Conservation (phyloP, 2,329 filamentous ascomycete species). For the Metarhizium sp. region DNA sequence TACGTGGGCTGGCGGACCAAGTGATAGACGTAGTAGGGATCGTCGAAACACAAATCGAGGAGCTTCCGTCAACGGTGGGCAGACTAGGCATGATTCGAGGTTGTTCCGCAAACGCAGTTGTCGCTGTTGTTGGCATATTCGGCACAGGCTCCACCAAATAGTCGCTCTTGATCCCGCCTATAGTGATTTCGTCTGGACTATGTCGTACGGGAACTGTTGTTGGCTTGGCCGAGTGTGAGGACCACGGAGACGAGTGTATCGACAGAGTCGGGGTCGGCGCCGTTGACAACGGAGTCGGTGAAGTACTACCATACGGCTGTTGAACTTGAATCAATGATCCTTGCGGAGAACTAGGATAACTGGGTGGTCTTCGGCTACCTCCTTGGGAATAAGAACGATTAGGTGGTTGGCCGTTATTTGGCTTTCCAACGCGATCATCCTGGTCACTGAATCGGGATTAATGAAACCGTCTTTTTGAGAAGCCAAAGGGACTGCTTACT, state of each 20-base stretch:
- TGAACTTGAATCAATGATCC: conserved; percentile 7
- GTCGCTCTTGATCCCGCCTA: conserved; percentile 11
- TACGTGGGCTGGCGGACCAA: conserved; percentile 29
- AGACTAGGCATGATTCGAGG: conserved; percentile 15
- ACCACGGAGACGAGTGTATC: conserved; percentile 15
- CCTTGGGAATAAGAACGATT: conserved; percentile 2
- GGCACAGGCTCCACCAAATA: conserved; percentile 14
- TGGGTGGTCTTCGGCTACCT: conserved; percentile 9
- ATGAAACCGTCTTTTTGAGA: neutral
- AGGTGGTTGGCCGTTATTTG: neutral
- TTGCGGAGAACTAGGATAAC: conserved; percentile 11
- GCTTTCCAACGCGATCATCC: conserved; percentile 9
- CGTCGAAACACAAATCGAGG: conserved; percentile 13
- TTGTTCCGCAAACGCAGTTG: conserved; percentile 12
- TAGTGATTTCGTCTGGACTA: conserved; percentile 11
- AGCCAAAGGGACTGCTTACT: conserved; percentile 18
- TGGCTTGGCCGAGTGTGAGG: conserved; percentile 4
- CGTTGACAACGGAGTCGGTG: conserved; percentile 3
- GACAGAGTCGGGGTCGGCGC: conserved; percentile 7
- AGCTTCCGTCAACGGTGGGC: conserved; percentile 9
- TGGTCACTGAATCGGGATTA: conserved; percentile 11
- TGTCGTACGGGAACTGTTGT: conserved; percentile 6
- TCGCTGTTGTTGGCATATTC: conserved; percentile 10
- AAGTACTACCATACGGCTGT: conserved; percentile 5
- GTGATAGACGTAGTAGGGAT: conserved; percentile 10